Conservation (phyloP, 192 early-diverging fungal species). For the Coemansia sp. region DNA sequence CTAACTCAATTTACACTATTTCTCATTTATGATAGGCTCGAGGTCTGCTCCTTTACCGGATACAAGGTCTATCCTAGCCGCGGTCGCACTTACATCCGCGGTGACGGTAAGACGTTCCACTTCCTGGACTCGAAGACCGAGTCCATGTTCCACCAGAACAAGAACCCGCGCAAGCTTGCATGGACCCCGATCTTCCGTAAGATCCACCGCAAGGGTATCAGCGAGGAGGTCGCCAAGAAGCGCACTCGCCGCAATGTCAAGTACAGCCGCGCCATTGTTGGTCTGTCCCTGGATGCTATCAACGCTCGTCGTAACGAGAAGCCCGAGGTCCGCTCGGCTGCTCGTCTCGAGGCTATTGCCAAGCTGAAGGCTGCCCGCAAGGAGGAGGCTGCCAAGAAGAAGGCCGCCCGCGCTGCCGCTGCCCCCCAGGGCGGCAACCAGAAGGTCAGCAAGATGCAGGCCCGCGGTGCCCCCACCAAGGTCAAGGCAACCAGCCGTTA, state of each 20-base stretch:
- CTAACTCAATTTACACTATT: constrained; percentile 2
- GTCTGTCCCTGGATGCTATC: constrained; percentile 94
- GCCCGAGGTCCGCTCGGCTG: constrained; percentile 91
- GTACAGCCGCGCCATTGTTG: constrained; percentile 93
- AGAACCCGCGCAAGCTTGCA: constrained; percentile 96
- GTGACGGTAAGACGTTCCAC: constrained; percentile 85
- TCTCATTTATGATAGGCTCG: constrained; percentile 59
- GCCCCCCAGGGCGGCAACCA: constrained; percentile 36
- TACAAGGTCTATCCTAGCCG: constrained; percentile 99
- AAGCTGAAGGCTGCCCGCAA: constrained; percentile 95
- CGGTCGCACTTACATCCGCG: constrained; percentile 90
- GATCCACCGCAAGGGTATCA: constrained; percentile 98
- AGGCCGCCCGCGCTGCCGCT: constrained; percentile 70
- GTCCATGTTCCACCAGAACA: constrained; percentile 95
- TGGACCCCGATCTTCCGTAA: constrained; percentile 98
- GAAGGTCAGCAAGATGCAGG: constrained; percentile 50
- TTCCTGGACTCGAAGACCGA: constrained; percentile 97
- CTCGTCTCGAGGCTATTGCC: constrained; percentile 79
- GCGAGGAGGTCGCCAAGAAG: constrained; percentile 96
- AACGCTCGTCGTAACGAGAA: constrained; percentile 97
- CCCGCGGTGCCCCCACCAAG: constrained; percentile 40
- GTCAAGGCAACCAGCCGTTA: constrained; percentile 46
- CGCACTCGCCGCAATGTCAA: constrained; percentile 91
- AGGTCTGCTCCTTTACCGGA: constrained; percentile 95
- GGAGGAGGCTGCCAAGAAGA: constrained; percentile 81